Base-by-base conservation (phyloP, 2,329 filamentous ascomycete genomes). In the Escovopsis sp. region DNA sequence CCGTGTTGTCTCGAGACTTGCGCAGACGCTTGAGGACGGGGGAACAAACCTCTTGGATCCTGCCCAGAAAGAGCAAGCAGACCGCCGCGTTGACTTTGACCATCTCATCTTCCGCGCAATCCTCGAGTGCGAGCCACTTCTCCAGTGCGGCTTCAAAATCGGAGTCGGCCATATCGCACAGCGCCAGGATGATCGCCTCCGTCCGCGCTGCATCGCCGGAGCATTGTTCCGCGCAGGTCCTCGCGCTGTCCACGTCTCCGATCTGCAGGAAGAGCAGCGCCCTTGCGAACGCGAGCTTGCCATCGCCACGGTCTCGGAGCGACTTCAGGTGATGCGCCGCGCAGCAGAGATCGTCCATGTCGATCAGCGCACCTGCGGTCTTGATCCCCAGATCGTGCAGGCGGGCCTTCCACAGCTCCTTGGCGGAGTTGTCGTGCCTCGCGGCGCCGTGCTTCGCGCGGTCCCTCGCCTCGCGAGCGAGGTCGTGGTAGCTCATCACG, bases 401-500 rank as follows among this genome's bases (percentile, higher is more conserved):
- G 26, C 89, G 66, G 1, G 63, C 62, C 49, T 75, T 77, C 89
- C 89, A 96, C 6, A 82, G 51, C 48, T 70, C 66, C 12, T 69
- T 65, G 19, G 75, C 74, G 1, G 76, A 68, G 40, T 72, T 67
- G 9, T 73, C 69, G 34, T 68, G 65, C 30, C 50, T 53, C 10
- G 51, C 54, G 5, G 53, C 56, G 0, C 75, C 69, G 30, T 63
- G 67, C 15, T 65, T 61, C 5, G 85, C 66, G 44, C 73, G 70
- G 2, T 67, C 65, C 15, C 87, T 70, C 2, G 85, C 85, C 59
- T 94, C 86, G 8, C 83, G 65, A 0, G 81, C 87, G 2, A 96
- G 71, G 48, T 94, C 87, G 57, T 94, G 94, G 57, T 94, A 85
- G 37, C 83, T 84, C 70, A 91, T 89, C 44, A 98, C 80, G 4